Conservation (phyloP, 225 moss, liverwort and hornwort species). For the Polytrichum formosum region DNA sequence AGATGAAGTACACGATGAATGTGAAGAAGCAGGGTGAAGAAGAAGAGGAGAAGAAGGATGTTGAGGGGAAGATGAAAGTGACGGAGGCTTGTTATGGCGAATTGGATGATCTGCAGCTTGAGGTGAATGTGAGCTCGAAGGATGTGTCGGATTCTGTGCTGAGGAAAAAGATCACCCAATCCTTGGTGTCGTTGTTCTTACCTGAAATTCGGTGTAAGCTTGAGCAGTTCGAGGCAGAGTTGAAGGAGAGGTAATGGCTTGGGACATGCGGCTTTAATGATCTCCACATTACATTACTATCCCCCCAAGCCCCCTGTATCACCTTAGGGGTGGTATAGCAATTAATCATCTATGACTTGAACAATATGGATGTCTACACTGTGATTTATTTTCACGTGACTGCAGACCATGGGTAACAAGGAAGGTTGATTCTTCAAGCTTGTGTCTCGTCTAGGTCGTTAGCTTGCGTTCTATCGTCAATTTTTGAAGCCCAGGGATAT, state of each 20-base stretch:
- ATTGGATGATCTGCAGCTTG: constrained; percentile 81
- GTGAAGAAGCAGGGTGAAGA: constrained; percentile 30
- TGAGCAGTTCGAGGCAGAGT: constrained; percentile 80
- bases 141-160: constrained; percentile 45
- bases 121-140: constrained; percentile 48
- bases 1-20: constrained; percentile 68
- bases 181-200: constrained; percentile 51
- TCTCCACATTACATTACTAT: neutral
- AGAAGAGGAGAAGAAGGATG: constrained; percentile 32
- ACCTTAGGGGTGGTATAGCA: neutral
- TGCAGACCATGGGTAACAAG: neutral
- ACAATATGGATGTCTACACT: constrained; percentile 2
- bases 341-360: neutral
- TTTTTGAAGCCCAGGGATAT: constrained; percentile 4
- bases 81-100: constrained; percentile 84
- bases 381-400: constrained; percentile 5
- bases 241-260: constrained; percentile 64
- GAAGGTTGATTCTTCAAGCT: constrained; percentile 9
- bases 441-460: constrained; percentile 15
- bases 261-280: neutral
- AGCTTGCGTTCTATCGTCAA: constrained; percentile 14
- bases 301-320: neutral
- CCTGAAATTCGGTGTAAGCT: constrained; percentile 70
- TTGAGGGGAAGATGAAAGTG: constrained; percentile 77
- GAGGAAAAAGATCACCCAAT: constrained; percentile 45